Evolutionary conservation across 345 rosid species (phyloP).

Genomic region (Arabidopsis suecica): DNA sequence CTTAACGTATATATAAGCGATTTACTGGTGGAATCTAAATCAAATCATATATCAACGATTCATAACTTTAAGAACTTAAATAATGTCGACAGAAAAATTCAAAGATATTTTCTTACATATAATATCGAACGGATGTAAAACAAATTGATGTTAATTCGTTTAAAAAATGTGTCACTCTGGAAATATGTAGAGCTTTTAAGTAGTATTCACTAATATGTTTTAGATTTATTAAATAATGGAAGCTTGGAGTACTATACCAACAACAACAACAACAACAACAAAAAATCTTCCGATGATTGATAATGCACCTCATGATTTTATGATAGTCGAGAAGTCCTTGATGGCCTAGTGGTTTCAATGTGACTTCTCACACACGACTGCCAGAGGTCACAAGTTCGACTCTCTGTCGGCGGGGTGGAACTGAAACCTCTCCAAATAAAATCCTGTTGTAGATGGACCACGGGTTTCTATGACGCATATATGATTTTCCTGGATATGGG

Average conservation of each 20-base stretch:
- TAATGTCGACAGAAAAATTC: background rate
- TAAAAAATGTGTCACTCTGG: background rate
- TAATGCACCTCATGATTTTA: conserved; percentile 1
- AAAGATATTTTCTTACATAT: background rate
- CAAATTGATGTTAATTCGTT: background rate
- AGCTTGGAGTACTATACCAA: background rate
- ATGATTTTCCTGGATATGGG: too few species aligned
- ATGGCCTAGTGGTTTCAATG: too few species aligned
- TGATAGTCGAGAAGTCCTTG: too few species aligned
- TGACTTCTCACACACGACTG: too few species aligned
- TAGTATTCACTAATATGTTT: background rate
- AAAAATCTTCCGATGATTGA: background rate
- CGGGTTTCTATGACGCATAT: too few species aligned
- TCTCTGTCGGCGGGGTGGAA: too few species aligned
- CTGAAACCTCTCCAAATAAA: too few species aligned
- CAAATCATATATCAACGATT: background rate
- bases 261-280: too few species aligned
- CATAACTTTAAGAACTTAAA: background rate
- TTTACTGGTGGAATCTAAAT: too few species aligned
- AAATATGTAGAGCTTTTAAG: background rate
- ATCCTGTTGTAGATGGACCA: too few species aligned
- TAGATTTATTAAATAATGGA: background rate
- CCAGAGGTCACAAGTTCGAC: too few species aligned
- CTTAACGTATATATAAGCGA: background rate
- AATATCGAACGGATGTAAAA: background rate